Base-by-base conservation (phyloP, 2,329 filamentous ascomycete species). In the Biscogniauxia marginata region DNA sequence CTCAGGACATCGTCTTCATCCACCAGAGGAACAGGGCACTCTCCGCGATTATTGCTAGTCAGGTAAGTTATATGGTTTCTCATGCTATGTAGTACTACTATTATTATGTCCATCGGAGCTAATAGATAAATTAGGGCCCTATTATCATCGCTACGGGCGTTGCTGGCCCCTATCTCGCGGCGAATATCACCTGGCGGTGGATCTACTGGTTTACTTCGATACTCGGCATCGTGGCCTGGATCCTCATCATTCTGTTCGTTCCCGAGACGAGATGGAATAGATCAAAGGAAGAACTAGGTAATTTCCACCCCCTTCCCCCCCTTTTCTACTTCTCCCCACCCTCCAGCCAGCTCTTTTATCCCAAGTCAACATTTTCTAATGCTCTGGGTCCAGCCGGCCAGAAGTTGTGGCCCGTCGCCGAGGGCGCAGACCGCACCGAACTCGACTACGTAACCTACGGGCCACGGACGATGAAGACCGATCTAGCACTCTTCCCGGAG, bases 1-100 rank as follows among this genome's bases (percentile, higher is more conserved):
- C 74, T 1, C 72, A 75, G 63, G 73, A 75, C 44, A 67, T 75
- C 43, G 68, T 73, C 46, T 75, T 75, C 25, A 67, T 74, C 18
- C 73, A 75, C 53, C 66, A 75, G 64, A 67, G 73, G 3, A 72
- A 71, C 57, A 63, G 63, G 51, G 72, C 68, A 9, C 67, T 74
- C 43, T 67, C 72, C 8, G 61, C 66, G 5, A 62, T 74, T 19
- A 61, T 70, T 39, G 62, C 67, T 1, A 67, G 65, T 16, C 46
- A 54, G 52, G 52, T 54, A 6, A 54, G 1, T 63, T 63, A 1
- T 64, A 21, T 8, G 7, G 7, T 18, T 13, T 20, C 44, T 8
- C 44, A 22, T 11, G 6, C 22, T 16, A 18, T 18, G 4, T 6
- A 13, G 22, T 48, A 44, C 47, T 50, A 3, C 39, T 44, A 16